Conservation (phyloP, 2,329 filamentous ascomycete species). For the Gaeumannomyces sp. region DNA sequence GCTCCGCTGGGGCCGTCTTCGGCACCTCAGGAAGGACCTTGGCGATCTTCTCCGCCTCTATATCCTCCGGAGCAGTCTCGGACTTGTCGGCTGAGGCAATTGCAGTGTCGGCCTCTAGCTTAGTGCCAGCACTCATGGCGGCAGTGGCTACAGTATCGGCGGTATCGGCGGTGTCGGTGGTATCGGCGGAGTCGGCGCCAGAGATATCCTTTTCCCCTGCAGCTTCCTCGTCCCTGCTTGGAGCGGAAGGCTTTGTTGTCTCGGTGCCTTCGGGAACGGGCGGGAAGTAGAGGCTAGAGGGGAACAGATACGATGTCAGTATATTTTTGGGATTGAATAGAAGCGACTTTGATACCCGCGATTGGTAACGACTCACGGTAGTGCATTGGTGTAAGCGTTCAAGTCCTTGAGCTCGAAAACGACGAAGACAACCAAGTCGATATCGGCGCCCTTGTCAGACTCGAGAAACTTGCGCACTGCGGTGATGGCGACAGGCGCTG, state of each 20-base stretch:
- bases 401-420: constrained; percentile 76
- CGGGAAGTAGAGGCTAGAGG: constrained; percentile 23
- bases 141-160: no score
- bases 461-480: constrained; percentile 51
- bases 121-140: neutral
- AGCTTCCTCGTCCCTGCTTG: neutral
- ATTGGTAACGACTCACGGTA: constrained; percentile 60
- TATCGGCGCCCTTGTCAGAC: constrained; percentile 34
- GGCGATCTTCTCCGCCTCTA: constrained; percentile 21
- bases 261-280: constrained; percentile 16
- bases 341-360: neutral
- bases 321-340: neutral
- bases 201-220: neutral
- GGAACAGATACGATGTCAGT: neutral
- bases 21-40: constrained; percentile 23
- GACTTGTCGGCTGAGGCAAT: neutral
- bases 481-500: constrained; percentile 64
- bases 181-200: neutral
- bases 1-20: constrained; percentile 19
- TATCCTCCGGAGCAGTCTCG: constrained; percentile 11
- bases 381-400: constrained; percentile 57
- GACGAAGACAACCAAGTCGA: constrained; percentile 78
- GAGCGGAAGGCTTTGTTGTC: neutral
- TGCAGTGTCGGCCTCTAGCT: neutral
- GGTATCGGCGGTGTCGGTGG: no score